These are phyloP conservation scores for Aspergillus hiratsukae DNA, from an alignment of 2,329 filamentous ascomycete species.

Conservation along the genomic window DNA sequence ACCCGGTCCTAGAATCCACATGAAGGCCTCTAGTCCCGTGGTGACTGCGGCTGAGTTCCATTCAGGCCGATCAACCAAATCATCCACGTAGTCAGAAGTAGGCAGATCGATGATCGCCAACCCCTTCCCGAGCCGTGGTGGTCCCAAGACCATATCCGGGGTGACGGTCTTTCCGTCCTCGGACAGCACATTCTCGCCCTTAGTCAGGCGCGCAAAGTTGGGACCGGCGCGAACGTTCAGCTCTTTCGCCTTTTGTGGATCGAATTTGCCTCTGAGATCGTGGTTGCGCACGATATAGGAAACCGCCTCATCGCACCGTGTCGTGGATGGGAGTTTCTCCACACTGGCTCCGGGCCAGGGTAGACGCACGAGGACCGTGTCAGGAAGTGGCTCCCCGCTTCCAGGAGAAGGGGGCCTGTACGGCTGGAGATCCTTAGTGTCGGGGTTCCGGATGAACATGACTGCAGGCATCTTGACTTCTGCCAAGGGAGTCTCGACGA, in stretches of 20 bases:
- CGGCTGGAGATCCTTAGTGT: conserved; percentile 59
- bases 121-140: conserved; percentile 63
- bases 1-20: conserved; percentile 76
- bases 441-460: conserved; percentile 62
- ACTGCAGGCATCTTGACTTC: conserved; percentile 64
- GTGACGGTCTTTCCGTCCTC: conserved; percentile 66
- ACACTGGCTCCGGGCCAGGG: conserved; percentile 74
- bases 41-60: conserved; percentile 64
- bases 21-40: conserved; percentile 61
- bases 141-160: conserved; percentile 79
- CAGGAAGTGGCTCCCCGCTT: conserved; percentile 47
- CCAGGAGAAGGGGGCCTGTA: conserved; percentile 67
- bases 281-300: conserved; percentile 83
- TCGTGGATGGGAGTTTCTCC: conserved; percentile 62
- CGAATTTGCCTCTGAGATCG: conserved; percentile 75
- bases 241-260: conserved; percentile 58
- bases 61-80: conserved; percentile 66
- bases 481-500: conserved; percentile 62
- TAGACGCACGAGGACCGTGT: conserved; percentile 68
- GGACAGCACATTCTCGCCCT: conserved; percentile 60
- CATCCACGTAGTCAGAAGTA: conserved; percentile 62
- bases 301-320: conserved; percentile 63
- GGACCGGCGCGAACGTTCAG: conserved; percentile 60
- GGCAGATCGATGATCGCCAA: conserved; percentile 79
- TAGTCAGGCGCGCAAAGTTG: conserved; percentile 58